Percentiles rank a stretch among this genome's conserved stretches.
Evolutionary conservation across 495 filamentous ascomycete species (phyloP).

Genomic region (Xylaria bambusicola): DNA sequence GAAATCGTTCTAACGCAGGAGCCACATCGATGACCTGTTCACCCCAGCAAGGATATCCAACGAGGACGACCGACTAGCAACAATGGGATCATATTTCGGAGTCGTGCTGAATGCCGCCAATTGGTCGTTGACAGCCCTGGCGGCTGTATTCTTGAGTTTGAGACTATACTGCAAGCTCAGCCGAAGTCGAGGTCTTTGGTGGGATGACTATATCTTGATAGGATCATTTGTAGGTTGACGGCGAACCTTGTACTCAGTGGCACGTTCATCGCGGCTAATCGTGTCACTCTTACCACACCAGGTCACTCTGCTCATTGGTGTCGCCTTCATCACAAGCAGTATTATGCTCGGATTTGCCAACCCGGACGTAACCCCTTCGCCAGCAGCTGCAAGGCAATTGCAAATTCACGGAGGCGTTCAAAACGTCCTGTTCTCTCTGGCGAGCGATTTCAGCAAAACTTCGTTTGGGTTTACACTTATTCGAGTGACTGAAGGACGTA

Average conservation of each 20-base stretch:
- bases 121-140: constrained; percentile 34
- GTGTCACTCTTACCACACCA: background rate
- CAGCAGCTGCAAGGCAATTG: constrained; percentile 15
- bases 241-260: background rate
- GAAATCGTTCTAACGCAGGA: background rate
- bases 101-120: constrained; percentile 41
- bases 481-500: constrained; percentile 35
- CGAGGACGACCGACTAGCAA: constrained; percentile 6
- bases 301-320: constrained; percentile 13
- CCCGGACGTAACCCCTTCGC: constrained; percentile 13
- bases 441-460: constrained; percentile 34
- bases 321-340: constrained; percentile 23
- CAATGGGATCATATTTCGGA: constrained; percentile 14
- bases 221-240: constrained; percentile 36
- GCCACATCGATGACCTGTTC: background rate
- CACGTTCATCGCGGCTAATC: background rate
- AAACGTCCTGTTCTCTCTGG: constrained; percentile 27
- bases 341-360: constrained; percentile 25
- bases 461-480: constrained; percentile 40
- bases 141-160: constrained; percentile 34
- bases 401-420: constrained; percentile 29
- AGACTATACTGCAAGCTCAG: constrained; percentile 35
- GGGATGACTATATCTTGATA: constrained; percentile 42
- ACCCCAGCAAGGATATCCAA: background rate
- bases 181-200: constrained; percentile 32